These are phyloP conservation scores for Chlorella sp. DNA, from an alignment of 139 green algal genomes.

Conservation along the genomic window DNA sequence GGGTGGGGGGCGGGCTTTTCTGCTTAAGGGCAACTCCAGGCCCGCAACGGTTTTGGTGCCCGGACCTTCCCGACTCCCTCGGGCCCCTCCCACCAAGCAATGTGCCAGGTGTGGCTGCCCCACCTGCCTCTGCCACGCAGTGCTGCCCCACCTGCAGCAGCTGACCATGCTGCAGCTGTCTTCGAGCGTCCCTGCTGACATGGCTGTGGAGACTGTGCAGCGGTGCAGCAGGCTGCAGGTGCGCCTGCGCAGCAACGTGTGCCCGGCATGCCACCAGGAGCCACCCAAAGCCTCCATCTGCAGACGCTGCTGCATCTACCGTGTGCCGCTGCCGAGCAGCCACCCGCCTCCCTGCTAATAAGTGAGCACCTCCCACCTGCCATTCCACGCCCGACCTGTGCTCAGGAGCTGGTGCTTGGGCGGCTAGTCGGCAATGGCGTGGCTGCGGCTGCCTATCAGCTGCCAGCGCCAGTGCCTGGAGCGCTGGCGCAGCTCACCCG, in stretches of 20 bases:
- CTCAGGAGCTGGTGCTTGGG: conserved; percentile 6
- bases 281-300: too few species aligned
- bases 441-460: too few species aligned
- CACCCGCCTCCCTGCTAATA: too few species aligned
- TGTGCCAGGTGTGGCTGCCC: too few species aligned
- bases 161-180: conserved; percentile 11
- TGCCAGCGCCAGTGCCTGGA: neutral
- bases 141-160: neutral
- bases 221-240: conserved; percentile 11
- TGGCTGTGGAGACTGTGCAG: neutral
- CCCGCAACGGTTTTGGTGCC: too few species aligned
- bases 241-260: neutral
- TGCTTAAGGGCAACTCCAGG: too few species aligned
- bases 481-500: neutral
- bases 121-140: neutral
- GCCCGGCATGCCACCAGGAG: neutral
- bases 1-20: too few species aligned
- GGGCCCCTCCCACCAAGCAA: too few species aligned
- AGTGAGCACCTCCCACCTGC: neutral
- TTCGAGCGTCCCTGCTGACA: too few species aligned
- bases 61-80: too few species aligned
- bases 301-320: neutral
- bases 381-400: neutral
- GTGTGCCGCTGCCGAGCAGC: too few species aligned
- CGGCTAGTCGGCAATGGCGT: too few species aligned